Evolutionary conservation across 2,329 filamentous ascomycete species (phyloP), one percentile per base, ranked within the genome.

Genomic region (Ophiostoma populinum): DNA sequence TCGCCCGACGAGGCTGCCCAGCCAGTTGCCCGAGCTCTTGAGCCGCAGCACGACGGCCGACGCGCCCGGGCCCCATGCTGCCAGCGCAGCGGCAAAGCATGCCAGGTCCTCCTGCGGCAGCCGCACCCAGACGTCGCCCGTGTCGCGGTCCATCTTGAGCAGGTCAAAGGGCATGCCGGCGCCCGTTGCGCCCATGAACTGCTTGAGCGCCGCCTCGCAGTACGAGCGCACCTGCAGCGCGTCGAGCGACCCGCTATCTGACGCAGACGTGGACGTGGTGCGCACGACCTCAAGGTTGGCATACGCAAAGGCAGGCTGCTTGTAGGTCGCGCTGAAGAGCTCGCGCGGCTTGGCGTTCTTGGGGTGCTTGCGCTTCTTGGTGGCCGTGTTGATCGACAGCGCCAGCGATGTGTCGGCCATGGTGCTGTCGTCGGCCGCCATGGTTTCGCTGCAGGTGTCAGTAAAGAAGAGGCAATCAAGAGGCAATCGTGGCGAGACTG

Each of bases 141-240:
- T 59, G 5, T 48, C 46, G 2, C 56, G 61, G 3, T 68, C 55
- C 0, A 75, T 57, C 45, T 74, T 70, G 22, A 87, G 62, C 15
- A 86, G 70, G 48, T 87, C 81, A 37, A 85, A 49, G 1, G 74
- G 57, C 4, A 86, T 73, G 9, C 70, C 71, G 2, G 63, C 56
- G 9, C 81, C 81, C 0, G 70, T 73, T 13, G 70, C 55, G 15
- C 81, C 81, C 2, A 87, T 66, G 46, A 80, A 85, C 41, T 78
- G 68, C 1, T 59, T 60, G 7, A 87, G 57, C 0, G 79, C 74
- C 1, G 65, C 53, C 2, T 66, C 69, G 44, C 79, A 67, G 47
- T 79, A 74, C 0, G 70, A 59, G 22, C 69, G 70, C 13, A 67
- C 61, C 24, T 73, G 74, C 3, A 83, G 55, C 3, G 62, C 57